phyloP scores from a whole-genome alignment of 495 filamentous ascomycete genomes.

The Xeromyces bisporus region DNA sequence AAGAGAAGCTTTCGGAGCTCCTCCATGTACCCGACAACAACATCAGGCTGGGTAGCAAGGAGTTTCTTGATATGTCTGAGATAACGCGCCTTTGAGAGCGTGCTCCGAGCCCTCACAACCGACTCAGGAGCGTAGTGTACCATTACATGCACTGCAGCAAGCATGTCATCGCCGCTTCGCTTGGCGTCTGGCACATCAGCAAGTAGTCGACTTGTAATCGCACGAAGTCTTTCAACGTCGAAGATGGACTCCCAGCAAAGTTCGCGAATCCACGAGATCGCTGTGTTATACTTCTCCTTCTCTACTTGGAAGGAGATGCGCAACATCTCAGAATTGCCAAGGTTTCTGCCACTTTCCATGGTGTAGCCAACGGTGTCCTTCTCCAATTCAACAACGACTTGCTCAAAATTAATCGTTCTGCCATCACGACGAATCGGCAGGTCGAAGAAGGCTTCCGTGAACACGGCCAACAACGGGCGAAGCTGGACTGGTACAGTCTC shows the following conservation, averaged over 20 bases:
- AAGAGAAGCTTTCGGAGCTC: slow-evolving; percentile 56
- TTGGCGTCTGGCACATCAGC: slow-evolving; percentile 90
- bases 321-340: slow-evolving; percentile 67
- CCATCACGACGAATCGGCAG: slow-evolving; percentile 70
- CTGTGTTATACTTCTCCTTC: slow-evolving; percentile 65
- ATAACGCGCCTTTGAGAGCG: slow-evolving; percentile 76
- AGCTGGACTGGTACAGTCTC: slow-evolving; percentile 51
- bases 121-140: slow-evolving; percentile 60
- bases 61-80: slow-evolving; percentile 67
- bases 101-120: slow-evolving; percentile 56
- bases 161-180: slow-evolving; percentile 59
- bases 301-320: slow-evolving; percentile 73
- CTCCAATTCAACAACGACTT: slow-evolving; percentile 78
- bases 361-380: slow-evolving; percentile 73
- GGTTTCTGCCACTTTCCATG: slow-evolving; percentile 43
- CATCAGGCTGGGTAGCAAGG: slow-evolving; percentile 51
- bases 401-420: slow-evolving; percentile 67
- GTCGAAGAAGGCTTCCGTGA: slow-evolving; percentile 84
- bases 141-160: slow-evolving; percentile 58
- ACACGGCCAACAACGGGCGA: slow-evolving; percentile 69
- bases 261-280: slow-evolving; percentile 73
- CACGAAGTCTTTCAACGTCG: slow-evolving; percentile 61
- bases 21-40: slow-evolving; percentile 58
- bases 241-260: slow-evolving; percentile 79
- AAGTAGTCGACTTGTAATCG: slow-evolving; percentile 71